phyloP scores from a whole-genome alignment of 331 rosid genomes.

The Malus hybrid region DNA sequence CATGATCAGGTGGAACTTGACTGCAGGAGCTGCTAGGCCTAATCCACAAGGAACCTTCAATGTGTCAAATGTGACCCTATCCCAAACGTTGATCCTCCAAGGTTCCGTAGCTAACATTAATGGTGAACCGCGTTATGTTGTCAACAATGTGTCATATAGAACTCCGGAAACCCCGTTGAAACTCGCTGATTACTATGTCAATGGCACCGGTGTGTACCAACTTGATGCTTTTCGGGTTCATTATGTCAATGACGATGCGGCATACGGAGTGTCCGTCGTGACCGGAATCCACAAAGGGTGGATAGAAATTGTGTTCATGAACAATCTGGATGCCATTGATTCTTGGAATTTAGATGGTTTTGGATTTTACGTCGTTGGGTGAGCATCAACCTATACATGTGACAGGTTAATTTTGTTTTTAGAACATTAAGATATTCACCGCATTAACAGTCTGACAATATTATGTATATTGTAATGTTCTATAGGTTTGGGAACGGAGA shows the following conservation, averaged over 20 bases:
- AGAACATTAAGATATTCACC: background rate
- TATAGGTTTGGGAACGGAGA: conserved; percentile 55
- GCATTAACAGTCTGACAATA: background rate
- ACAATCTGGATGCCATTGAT: conserved; percentile 33
- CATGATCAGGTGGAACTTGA: conserved; percentile 64
- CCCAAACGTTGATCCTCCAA: conserved; percentile 54
- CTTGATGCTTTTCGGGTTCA: conserved; percentile 47
- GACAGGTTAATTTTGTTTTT: too few species aligned
- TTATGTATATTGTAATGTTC: background rate
- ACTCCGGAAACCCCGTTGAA: conserved; percentile 63
- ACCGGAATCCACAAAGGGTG: conserved; percentile 54
- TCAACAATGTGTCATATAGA: conserved; percentile 66
- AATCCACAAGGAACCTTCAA: conserved; percentile 82
- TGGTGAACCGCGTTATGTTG: conserved; percentile 24
- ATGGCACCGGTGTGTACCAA: conserved; percentile 49
- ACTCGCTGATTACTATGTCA: conserved; percentile 53
- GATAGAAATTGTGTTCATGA: conserved; percentile 59
- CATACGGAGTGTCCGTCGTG: conserved; percentile 50
- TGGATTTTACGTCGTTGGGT: conserved; percentile 71
- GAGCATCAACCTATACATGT: background rate
- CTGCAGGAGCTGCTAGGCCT: conserved; percentile 81
- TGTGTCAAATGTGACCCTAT: conserved; percentile 52
- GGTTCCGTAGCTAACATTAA: conserved; percentile 23
- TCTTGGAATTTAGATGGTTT: conserved; percentile 85
- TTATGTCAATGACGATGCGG: conserved; percentile 29